Percentiles rank a stretch among this genome's conserved stretches.
phyloP scores from a whole-genome alignment of 257 asterid genomes.

The Plantago elongata region DNA sequence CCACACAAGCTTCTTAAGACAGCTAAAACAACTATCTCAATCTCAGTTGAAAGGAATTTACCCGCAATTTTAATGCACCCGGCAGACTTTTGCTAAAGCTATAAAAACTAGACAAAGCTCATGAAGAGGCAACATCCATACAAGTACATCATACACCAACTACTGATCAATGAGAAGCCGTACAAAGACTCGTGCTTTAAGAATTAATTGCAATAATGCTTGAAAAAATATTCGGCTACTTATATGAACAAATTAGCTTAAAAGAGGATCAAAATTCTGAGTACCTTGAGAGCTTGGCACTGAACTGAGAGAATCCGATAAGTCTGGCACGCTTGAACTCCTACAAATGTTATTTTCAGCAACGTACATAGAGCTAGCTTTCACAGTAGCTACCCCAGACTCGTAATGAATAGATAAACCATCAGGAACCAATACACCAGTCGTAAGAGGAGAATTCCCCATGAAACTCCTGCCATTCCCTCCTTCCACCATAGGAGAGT shows the following conservation, averaged over 20 bases:
- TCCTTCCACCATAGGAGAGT: constrained; percentile 37
- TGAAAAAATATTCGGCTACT: constrained; percentile 3
- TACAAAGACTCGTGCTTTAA: not conserved
- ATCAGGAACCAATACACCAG: constrained; percentile 42
- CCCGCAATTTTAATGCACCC: no score
- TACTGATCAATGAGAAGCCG: not conserved
- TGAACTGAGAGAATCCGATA: constrained; percentile 38
- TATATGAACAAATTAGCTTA: constrained; percentile 1
- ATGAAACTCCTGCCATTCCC: constrained; percentile 28
- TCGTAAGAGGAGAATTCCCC: constrained; percentile 45
- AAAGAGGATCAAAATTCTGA: not conserved
- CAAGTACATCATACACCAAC: not conserved
- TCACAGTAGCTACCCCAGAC: constrained; percentile 15
- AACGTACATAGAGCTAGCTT: constrained; percentile 16
- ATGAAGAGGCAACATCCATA: not conserved
- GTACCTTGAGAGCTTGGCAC: constrained; percentile 41
- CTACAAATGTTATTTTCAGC: constrained; percentile 25
- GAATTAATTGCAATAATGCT: not conserved
- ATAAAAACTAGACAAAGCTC: not conserved
- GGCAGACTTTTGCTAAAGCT: no score
- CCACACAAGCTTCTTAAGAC: not conserved
- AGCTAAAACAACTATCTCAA: no score
- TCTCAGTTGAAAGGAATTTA: no score
- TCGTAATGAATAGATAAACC: constrained; percentile 36
- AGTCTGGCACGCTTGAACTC: constrained; percentile 32